Conservation (phyloP, 208 protist species). For the Leishmania braziliensis region DNA sequence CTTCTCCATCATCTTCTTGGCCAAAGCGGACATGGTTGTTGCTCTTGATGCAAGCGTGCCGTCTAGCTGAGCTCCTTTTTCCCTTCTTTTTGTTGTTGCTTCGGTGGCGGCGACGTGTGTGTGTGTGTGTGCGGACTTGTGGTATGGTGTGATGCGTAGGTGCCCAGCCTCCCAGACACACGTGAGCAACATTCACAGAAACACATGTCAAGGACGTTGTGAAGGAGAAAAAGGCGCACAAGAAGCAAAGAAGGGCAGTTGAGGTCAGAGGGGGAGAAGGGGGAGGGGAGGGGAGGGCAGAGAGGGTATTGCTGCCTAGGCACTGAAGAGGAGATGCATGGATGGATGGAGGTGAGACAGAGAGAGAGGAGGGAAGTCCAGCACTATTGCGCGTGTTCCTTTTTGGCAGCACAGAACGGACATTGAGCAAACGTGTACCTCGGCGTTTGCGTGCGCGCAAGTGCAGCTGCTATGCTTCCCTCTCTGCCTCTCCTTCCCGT, state of each 20-base stretch:
- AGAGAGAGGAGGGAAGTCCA: background rate
- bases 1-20: conserved; percentile 83
- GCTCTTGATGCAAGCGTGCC: background rate
- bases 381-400: background rate
- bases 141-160: background rate
- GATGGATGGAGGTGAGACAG: background rate
- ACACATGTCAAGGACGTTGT: background rate
- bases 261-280: background rate
- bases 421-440: background rate
- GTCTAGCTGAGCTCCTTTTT: background rate
- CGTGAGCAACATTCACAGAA: background rate
- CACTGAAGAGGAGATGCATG: background rate
- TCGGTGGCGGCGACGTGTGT: background rate
- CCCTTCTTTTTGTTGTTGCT: background rate
- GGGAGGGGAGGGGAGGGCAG: too few relatives aligned
- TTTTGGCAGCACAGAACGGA: background rate
- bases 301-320: too few relatives aligned
- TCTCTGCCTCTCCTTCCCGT: background rate
- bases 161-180: background rate
- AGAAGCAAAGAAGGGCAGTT: background rate
- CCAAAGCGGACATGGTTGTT: conserved; percentile 57
- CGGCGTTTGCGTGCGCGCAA: background rate
- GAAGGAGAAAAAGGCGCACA: too few relatives aligned
- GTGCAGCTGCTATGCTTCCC: background rate
- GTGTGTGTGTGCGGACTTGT: background rate